Evolutionary conservation across 805 yeast genomes (phyloP), one percentile per base, ranked within the genome.

Genomic region (Trichomonascus vanleenenianus): DNA sequence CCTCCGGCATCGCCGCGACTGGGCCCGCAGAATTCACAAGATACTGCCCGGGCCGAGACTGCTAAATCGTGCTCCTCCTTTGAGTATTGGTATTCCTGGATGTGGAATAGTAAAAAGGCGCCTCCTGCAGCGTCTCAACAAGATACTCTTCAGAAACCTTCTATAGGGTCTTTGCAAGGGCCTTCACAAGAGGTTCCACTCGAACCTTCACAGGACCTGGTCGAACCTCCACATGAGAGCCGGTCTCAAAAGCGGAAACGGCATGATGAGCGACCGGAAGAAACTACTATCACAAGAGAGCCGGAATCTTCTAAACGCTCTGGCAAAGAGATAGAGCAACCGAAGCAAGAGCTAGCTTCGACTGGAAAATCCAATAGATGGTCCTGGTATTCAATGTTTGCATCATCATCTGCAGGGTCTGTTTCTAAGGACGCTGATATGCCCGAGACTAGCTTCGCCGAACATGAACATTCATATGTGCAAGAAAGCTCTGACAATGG

Each of bases 61-160:
- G 33, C 11, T 14, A 30, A n/a, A 12, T 30, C 33, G 10, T 30
- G 14, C 8, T 8, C 27, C 27, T 4, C 27, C 27, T 22, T 22
- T 22, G 27, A n/a, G n/a, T 8, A 22, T 22, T 45, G 48, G 48
- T 45, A 45, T 30, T 25, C 35, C 7, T 38, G 48, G 36, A 31
- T 45, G n/a, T 40, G 42, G 40, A 49, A 31, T 16, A 36, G 27
- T 11, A 30, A 30, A 39, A 16, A 27, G 34, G 27, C 14, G 15
- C n/a, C 16, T 27, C 7, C 20, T 10, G 15, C 11, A 30, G 34
- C 31, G 7, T 12, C 12, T 18, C 32, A 32, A 7, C 32, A 9
- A 6, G 12, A 12, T n/a, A n/a, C n/a, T n/a, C n/a, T n/a, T n/a
- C n/a, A n/a, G n/a, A n/a, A n/a, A n/a, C n/a, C n/a, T n/a, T n/a